Percentiles rank a stretch among this genome's conserved stretches.
Conservation (phyloP, 2,329 filamentous ascomycete genomes). For the Hawksworthiomyces lignivorus region DNA sequence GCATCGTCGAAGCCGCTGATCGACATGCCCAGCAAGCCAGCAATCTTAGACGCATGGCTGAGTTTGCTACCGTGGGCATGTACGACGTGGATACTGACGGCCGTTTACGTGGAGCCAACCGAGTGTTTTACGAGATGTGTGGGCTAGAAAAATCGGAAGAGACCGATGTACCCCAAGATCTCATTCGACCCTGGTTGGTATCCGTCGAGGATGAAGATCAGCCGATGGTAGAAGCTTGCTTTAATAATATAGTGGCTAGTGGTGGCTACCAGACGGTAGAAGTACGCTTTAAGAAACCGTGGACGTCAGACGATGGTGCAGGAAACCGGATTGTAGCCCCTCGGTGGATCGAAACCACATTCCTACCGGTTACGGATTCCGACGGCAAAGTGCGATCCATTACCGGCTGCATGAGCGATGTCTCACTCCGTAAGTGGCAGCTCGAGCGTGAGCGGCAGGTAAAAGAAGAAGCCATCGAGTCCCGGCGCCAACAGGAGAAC, state of each 20-base stretch:
- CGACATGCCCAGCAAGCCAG: conserved; percentile 43
- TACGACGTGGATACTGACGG: conserved; percentile 46
- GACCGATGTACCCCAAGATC: conserved; percentile 27
- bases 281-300: conserved; percentile 39
- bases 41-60: conserved; percentile 46
- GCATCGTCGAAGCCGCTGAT: conserved; percentile 40
- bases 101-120: conserved; percentile 42
- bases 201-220: conserved; percentile 40
- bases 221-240: conserved; percentile 29
- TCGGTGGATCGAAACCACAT: conserved; percentile 41
- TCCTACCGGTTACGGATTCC: conserved; percentile 41
- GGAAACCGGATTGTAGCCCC: conserved; percentile 36
- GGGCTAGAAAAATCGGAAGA: conserved; percentile 37
- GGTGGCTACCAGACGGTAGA: conserved; percentile 39
- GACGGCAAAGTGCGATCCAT: conserved; percentile 41
- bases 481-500: conserved; percentile 65
- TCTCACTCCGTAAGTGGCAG: conserved; percentile 43
- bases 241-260: conserved; percentile 31
- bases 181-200: conserved; percentile 36
- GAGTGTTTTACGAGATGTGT: conserved; percentile 45
- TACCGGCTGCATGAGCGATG: conserved; percentile 41
- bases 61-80: conserved; percentile 47
- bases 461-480: conserved; percentile 50
- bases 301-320: conserved; percentile 36
- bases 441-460: conserved; percentile 40